A percentile compares a stretch with the other conserved stretches of the same genome.
Conservation (phyloP, 2,329 filamentous ascomycete species). For the Parasarocladium wereldwijsianum region DNA sequence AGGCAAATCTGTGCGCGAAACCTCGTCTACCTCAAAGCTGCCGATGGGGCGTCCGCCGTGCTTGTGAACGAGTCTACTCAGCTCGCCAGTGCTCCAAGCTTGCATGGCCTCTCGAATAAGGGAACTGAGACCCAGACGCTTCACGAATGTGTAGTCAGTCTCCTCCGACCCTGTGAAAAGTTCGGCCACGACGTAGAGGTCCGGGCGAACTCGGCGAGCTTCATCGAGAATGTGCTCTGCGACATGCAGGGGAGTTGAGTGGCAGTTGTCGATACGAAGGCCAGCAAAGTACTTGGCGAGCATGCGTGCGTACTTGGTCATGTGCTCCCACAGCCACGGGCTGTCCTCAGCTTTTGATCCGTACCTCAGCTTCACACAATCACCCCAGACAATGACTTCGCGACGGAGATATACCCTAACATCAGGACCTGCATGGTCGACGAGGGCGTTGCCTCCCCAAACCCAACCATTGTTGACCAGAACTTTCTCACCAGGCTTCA, state of each 20-base stretch:
- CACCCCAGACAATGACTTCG: slow-evolving; percentile 96
- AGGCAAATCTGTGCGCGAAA: slow-evolving; percentile 44
- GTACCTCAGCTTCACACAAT: slow-evolving; percentile 94
- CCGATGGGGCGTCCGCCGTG: slow-evolving; percentile 91
- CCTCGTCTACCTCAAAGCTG: slow-evolving; percentile 89
- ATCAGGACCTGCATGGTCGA: slow-evolving; percentile 81
- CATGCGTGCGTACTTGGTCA: slow-evolving; percentile 81
- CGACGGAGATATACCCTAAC: slow-evolving; percentile 89
- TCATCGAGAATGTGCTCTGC: slow-evolving; percentile 91
- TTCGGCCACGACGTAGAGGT: slow-evolving; percentile 86
- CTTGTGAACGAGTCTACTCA: slow-evolving; percentile 83
- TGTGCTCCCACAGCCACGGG: slow-evolving; percentile 89
- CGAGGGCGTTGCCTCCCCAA: slow-evolving; percentile 88
- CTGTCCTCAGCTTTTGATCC: slow-evolving; percentile 68
- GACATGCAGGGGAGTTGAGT: slow-evolving; percentile 88
- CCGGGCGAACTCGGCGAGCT: slow-evolving; percentile 73
- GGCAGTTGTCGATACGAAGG: slow-evolving; percentile 95
- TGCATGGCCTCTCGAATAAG: slow-evolving; percentile 98
- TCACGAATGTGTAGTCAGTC: slow-evolving; percentile 92
- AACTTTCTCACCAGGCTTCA: slow-evolving; percentile 62
- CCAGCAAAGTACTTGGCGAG: slow-evolving; percentile 92
- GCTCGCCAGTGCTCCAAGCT: slow-evolving; percentile 85
- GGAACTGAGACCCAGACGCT: slow-evolving; percentile 77
- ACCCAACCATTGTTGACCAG: slow-evolving; percentile 97
- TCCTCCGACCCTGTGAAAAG: slow-evolving; percentile 92